These are phyloP conservation scores for Vanrija pseudolonga DNA, from an alignment of 1,284 basidiomycete species.

Conservation along the genomic window DNA sequence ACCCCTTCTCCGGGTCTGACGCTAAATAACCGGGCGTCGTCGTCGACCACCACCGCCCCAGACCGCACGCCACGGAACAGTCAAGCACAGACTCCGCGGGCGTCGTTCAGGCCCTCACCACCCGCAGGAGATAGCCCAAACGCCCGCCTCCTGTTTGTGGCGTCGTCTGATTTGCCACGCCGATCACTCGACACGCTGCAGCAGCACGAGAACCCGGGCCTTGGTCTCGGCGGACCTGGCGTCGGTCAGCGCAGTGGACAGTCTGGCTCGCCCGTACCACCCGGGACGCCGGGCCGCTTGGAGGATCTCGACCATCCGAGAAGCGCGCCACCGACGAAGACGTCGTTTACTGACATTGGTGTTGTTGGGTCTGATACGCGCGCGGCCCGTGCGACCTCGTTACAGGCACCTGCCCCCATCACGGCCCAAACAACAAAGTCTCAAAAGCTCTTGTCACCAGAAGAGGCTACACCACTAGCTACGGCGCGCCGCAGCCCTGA, in stretches of 20 bases:
- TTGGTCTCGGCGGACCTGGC: neutral
- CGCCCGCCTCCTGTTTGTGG: slow-evolving; percentile 14
- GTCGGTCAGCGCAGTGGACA: too few species aligned
- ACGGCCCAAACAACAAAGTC: too few species aligned
- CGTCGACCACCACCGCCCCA: neutral
- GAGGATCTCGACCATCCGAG: slow-evolving; percentile 1
- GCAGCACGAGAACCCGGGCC: slow-evolving; percentile 8
- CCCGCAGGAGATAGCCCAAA: neutral
- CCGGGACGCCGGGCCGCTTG: too few species aligned
- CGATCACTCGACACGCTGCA: slow-evolving; percentile 19
- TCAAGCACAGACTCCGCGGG: neutral
- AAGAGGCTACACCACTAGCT: slow-evolving; percentile 2
- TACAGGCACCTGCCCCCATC: too few species aligned
- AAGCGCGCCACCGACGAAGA: slow-evolving; percentile 6
- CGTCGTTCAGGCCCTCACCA: neutral
- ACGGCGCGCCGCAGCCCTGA: slow-evolving; percentile 31
- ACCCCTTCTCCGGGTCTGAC: neutral
- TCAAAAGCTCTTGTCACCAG: slow-evolving; percentile 5
- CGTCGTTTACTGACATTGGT: slow-evolving; percentile 7
- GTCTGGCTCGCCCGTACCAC: too few species aligned
- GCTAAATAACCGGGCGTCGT: neutral
- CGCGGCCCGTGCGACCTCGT: too few species aligned
- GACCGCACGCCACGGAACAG: slow-evolving; percentile 13
- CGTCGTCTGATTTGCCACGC: slow-evolving; percentile 14
- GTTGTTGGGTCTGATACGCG: neutral